phyloP scores from a whole-genome alignment of 23 red algal genomes.

The Gracilaria vermiculophylla region DNA sequence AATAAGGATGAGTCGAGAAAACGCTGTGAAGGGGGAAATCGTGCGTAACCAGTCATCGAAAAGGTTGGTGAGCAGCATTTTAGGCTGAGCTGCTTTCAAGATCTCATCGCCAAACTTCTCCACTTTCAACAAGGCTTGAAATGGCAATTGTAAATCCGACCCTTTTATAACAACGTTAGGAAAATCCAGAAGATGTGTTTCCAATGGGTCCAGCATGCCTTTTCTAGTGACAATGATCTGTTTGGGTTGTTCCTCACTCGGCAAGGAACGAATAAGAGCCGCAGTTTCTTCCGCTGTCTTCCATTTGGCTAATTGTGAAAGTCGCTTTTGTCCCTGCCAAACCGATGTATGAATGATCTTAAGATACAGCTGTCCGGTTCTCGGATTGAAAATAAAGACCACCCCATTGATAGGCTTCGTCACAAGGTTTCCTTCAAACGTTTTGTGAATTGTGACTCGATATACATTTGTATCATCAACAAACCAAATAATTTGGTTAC shows the following conservation, averaged over 20 bases:
- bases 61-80: constrained; percentile 89
- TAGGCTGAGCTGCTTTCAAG: constrained; percentile 78
- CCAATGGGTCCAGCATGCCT: constrained; percentile 91
- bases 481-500: constrained; percentile 85
- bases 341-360: constrained; percentile 94
- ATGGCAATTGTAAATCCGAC: constrained; percentile 82
- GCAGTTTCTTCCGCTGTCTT: constrained; percentile 96
- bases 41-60: constrained; percentile 92
- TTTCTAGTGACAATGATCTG: constrained; percentile 86
- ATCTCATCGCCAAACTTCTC: constrained; percentile 88
- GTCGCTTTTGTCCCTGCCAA: constrained; percentile 96
- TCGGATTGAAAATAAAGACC: constrained; percentile 88
- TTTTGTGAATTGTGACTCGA: constrained; percentile 83
- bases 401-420: constrained; percentile 98
- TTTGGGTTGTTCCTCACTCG: constrained; percentile 89
- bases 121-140: constrained; percentile 84
- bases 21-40: constrained; percentile 89
- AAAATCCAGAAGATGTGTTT: constrained; percentile 86
- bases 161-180: constrained; percentile 90
- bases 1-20: constrained; percentile 87
- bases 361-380: constrained; percentile 94
- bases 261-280: constrained; percentile 91
- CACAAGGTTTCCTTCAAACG: constrained; percentile 91
- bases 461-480: constrained; percentile 92
- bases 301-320: constrained; percentile 96